Conservation (phyloP, 345 rosid species). For the Linum usitatissimum region DNA sequence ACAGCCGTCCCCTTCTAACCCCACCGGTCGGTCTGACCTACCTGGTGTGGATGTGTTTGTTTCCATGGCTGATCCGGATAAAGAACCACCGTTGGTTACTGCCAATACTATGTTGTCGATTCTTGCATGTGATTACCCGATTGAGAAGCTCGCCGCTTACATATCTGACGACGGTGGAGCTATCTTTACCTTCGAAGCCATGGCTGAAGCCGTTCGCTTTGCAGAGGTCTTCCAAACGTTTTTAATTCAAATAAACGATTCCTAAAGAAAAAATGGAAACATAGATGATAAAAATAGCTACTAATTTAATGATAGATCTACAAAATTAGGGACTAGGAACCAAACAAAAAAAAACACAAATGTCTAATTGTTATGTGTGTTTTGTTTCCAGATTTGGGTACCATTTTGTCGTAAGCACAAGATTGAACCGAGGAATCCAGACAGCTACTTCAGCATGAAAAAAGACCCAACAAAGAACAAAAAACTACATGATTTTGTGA, state of each 20-base stretch:
- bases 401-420: slow-evolving; percentile 90
- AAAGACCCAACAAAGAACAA: slow-evolving; percentile 75
- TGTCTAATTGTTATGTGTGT: background rate
- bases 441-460: slow-evolving; percentile 66
- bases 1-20: slow-evolving; percentile 57
- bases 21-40: slow-evolving; percentile 77
- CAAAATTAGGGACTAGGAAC: too few relatives aligned
- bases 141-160: slow-evolving; percentile 64
- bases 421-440: slow-evolving; percentile 88
- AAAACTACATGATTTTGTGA: slow-evolving; percentile 73
- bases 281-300: too few relatives aligned
- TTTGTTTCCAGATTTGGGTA: slow-evolving; percentile 46
- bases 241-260: background rate
- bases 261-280: too few relatives aligned
- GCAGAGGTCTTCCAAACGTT: slow-evolving; percentile 38
- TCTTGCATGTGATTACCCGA: slow-evolving; percentile 66
- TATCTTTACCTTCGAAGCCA: slow-evolving; percentile 84
- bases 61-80: slow-evolving; percentile 86
- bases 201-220: slow-evolving; percentile 87
- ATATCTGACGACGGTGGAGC: slow-evolving; percentile 93
- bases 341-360: too few relatives aligned
- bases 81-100: slow-evolving; percentile 89
- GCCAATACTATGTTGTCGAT: slow-evolving; percentile 76
- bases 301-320: too few relatives aligned
- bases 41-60: slow-evolving; percentile 77